Base-by-base conservation (phyloP, 2,329 filamentous ascomycete genomes). In the Curvularia spicifera region DNA sequence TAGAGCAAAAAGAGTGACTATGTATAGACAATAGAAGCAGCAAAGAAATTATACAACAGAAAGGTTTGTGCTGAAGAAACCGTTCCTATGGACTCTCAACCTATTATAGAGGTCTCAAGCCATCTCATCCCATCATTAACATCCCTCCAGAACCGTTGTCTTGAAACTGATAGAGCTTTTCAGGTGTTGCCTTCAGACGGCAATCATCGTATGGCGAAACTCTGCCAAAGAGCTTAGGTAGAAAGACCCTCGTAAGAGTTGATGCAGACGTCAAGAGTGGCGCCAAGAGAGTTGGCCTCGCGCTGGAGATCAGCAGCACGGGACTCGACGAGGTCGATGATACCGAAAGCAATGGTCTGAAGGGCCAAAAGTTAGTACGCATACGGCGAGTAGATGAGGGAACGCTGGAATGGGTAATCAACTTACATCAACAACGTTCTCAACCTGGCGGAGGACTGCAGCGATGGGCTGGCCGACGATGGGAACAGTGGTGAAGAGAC, bases 401-500 rank as follows among this genome's bases (percentile, higher is more conserved):
- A 1, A 15, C 18, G 31, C 2, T 3, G 7, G n/a, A 1, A 8
- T n/a, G 0, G 7, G 2, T 18, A 13, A 13, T 6, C 8, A 45
- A 56, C 63, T 64, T 40, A 67, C 65, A 24, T 67, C 65, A 20
- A 67, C 61, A 24, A 66, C 47, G 10, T 0, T 4, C 48, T 67
- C 63, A 31, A 66, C 1, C 42, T 59, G 53, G 6, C 63, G 51
- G 33, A 67, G 61, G 2, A 66, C 61, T n/a, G 51, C 44, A 12
- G 61, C 50, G 13, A 67, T 13, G 3, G 65, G 65, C 42, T 24
- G 5, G 10, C 65, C 65, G 8, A 67, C 46, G 31, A 64, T 13
- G 0, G 65, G 65, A 1, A 64, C 53, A 9, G 59, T 61, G 1
- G 24, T 4, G 55, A 66, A 59, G 3, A 67, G 31, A 1, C 59